A percentile compares a stretch with the other conserved stretches of the same genome.
Conservation (phyloP, 2,329 filamentous ascomycete species). For the Dactylellina drechsleri region DNA sequence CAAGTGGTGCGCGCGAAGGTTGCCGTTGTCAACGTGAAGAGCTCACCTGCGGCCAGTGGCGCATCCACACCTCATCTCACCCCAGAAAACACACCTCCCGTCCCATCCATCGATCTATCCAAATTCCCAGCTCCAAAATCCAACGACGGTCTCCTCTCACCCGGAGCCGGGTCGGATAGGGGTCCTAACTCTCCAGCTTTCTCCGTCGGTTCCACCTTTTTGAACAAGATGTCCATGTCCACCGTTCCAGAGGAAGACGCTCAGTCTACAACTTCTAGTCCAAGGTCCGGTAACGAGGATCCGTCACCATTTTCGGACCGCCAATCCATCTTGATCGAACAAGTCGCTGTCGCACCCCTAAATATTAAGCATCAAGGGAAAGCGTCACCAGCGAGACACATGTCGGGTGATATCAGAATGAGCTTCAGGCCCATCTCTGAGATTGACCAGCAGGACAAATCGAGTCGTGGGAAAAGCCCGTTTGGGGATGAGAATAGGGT, state of each 20-base stretch:
- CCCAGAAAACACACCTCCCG: constrained; percentile 59
- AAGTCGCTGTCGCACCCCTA: constrained; percentile 34
- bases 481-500: constrained; percentile 48
- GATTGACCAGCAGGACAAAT: constrained; percentile 18
- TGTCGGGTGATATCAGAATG: constrained; percentile 53
- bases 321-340: constrained; percentile 34
- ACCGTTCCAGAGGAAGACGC: constrained; percentile 47
- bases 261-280: constrained; percentile 2
- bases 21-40: constrained; percentile 88
- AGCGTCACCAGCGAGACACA: constrained; percentile 47
- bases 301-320: constrained; percentile 47
- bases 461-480: constrained; percentile 39
- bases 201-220: constrained; percentile 74
- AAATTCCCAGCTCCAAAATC: constrained; percentile 45
- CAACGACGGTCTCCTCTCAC: constrained; percentile 33
- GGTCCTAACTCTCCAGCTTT: constrained; percentile 70
- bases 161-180: constrained; percentile 17
- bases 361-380: constrained; percentile 31
- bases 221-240: constrained; percentile 66
- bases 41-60: constrained; percentile 65
- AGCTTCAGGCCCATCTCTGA: constrained; percentile 52
- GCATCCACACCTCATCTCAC: constrained; percentile 71
- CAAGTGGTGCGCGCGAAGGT: constrained; percentile 88
- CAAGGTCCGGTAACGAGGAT: constrained; percentile 12
- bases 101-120: constrained; percentile 55